Percentiles rank a stretch among this genome's conserved stretches.
These are phyloP conservation scores for Fusarium brachygibbosum DNA, from an alignment of 2,329 filamentous ascomycete genomes.

Conservation along the genomic window DNA sequence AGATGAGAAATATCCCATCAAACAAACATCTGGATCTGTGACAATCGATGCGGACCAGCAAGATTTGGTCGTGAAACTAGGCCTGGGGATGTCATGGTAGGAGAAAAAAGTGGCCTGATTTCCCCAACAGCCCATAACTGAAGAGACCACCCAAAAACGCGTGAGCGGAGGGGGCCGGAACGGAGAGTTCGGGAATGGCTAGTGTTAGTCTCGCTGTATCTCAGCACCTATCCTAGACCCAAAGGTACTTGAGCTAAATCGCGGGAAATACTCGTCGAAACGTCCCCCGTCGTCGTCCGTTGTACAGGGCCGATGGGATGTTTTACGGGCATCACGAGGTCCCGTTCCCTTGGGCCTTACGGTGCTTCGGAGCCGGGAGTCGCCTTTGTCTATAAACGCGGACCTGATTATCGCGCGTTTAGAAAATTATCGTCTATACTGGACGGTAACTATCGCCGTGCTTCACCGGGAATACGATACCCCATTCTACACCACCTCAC, in stretches of 20 bases:
- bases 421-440: background rate
- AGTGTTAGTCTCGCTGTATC: conserved; percentile 28
- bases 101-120: conserved; percentile 47
- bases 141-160: conserved; percentile 43
- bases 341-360: background rate
- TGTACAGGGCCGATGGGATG: conserved; percentile 32
- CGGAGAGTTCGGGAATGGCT: conserved; percentile 24
- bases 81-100: conserved; percentile 2
- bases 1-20: conserved; percentile 1
- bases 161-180: conserved; percentile 50
- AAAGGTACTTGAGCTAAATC: conserved; percentile 26
- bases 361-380: conserved; percentile 29
- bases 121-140: conserved; percentile 45
- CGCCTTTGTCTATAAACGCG: conserved; percentile 23
- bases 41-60: background rate
- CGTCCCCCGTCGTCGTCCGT: conserved; percentile 34
- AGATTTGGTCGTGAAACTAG: too few relatives aligned
- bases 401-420: conserved; percentile 16
- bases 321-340: conserved; percentile 32
- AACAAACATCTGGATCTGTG: conserved; percentile 3
- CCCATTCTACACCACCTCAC: background rate
- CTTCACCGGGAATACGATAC: conserved; percentile 9
- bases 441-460: too few relatives aligned
- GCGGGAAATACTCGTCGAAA: conserved; percentile 48
- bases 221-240: rapidly evolving